Conservation (phyloP, 2,329 filamentous ascomycete genomes). For the Cercospora berteroae region DNA sequence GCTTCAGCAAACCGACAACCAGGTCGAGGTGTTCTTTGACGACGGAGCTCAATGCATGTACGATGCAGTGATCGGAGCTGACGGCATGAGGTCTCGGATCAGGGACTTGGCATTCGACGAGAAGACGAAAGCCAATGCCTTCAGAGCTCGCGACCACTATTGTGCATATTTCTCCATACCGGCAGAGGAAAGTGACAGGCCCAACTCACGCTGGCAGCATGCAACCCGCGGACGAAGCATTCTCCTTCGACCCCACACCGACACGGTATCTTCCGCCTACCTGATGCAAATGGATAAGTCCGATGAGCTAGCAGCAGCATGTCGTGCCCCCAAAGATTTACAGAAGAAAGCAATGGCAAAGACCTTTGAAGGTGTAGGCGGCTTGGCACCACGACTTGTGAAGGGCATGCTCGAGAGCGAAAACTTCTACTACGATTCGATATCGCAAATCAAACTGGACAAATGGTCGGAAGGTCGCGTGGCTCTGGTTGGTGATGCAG, state of each 20-base stretch:
- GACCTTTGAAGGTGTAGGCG: slow-evolving; percentile 16
- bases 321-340: slow-evolving; percentile 9
- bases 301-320: slow-evolving; percentile 5
- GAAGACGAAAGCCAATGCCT: slow-evolving; percentile 14
- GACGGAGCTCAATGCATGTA: slow-evolving; percentile 18
- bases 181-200: slow-evolving; percentile 8
- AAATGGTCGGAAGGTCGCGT: slow-evolving; percentile 37
- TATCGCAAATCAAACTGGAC: slow-evolving; percentile 40
- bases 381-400: slow-evolving; percentile 31
- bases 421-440: slow-evolving; percentile 48
- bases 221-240: slow-evolving; percentile 17
- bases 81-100: slow-evolving; percentile 35
- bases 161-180: slow-evolving; percentile 31
- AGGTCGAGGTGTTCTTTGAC: slow-evolving; percentile 13
- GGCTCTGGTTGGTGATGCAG: slow-evolving; percentile 41
- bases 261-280: slow-evolving; percentile 19
- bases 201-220: slow-evolving; percentile 25
- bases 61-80: slow-evolving; percentile 35
- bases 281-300: slow-evolving; percentile 16
- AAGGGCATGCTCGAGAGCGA: slow-evolving; percentile 40
- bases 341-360: slow-evolving; percentile 14
- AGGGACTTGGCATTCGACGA: slow-evolving; percentile 28
- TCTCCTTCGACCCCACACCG: slow-evolving; percentile 20
- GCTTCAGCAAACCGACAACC: not conserved
- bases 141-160: slow-evolving; percentile 19